Percentiles rank a stretch among this genome's conserved stretches.
Conservation (phyloP, 2,329 filamentous ascomycete genomes). For the Cercospora brassicicola region DNA sequence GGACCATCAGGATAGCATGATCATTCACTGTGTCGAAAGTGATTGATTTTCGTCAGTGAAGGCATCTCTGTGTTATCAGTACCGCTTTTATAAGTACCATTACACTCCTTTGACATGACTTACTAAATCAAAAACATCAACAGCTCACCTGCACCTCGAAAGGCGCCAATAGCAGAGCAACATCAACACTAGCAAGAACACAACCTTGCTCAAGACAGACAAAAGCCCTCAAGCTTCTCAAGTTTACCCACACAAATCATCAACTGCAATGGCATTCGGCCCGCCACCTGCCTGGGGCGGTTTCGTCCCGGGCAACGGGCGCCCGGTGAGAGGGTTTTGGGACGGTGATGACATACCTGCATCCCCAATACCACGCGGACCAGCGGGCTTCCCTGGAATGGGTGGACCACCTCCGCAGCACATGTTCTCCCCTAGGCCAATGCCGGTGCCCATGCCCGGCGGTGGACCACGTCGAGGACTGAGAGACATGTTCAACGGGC, state of each 20-base stretch:
- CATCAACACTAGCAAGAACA: neutral
- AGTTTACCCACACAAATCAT: neutral
- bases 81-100: neutral
- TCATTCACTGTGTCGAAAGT: neutral
- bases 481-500: neutral
- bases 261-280: neutral
- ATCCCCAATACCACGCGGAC: neutral
- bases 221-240: neutral
- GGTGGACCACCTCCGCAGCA: neutral
- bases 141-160: neutral
- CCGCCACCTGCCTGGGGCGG: neutral
- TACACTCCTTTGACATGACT: neutral
- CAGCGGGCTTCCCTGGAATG: neutral
- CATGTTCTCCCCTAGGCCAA: neutral
- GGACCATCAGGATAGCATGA: neutral
- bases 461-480: neutral
- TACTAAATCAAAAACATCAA: neutral
- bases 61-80: neutral
- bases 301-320: neutral
- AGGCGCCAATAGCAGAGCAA: neutral
- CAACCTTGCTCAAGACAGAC: neutral
- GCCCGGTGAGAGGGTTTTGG: neutral
- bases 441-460: neutral
- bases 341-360: neutral
- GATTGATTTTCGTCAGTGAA: neutral